phyloP scores from a whole-genome alignment of 2,329 filamentous ascomycete species.

The Colletotrichum karsti region DNA sequence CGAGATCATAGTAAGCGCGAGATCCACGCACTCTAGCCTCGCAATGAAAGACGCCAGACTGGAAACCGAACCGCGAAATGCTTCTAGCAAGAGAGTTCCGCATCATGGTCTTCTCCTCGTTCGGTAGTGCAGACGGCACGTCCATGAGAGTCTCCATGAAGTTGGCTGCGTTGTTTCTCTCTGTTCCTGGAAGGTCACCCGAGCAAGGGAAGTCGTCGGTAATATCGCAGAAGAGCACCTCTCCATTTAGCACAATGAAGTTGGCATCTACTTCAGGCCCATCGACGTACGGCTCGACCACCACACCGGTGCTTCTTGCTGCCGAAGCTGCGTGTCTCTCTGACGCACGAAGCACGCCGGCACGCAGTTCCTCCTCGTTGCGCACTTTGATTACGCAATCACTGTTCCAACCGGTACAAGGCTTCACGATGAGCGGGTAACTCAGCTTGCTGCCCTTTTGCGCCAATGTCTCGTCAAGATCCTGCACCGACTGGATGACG shows the following conservation, averaged over 20 bases:
- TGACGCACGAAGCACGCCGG: slow-evolving; percentile 32
- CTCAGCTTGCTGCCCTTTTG: not conserved
- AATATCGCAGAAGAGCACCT: slow-evolving; percentile 49
- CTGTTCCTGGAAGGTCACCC: not conserved
- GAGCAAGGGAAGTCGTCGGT: slow-evolving; percentile 46
- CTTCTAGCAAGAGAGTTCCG: not conserved
- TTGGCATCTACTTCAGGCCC: slow-evolving; percentile 53
- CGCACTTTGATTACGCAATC: slow-evolving; percentile 42
- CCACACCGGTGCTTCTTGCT: slow-evolving; percentile 34
- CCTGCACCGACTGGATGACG: slow-evolving; percentile 3
- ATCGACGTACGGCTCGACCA: slow-evolving; percentile 48
- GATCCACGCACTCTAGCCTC: not conserved
- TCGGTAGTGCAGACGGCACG: not conserved
- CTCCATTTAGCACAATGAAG: slow-evolving; percentile 45
- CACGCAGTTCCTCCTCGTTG: slow-evolving; percentile 35
- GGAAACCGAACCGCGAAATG: not conserved
- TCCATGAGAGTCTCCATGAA: slow-evolving; percentile 10
- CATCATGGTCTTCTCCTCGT: not conserved
- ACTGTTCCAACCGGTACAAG: slow-evolving; percentile 40
- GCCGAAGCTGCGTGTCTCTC: slow-evolving; percentile 29
- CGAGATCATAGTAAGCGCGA: not conserved
- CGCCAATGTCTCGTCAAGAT: slow-evolving; percentile 29
- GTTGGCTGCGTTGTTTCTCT: not conserved
- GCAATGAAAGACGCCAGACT: not conserved
- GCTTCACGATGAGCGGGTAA: slow-evolving; percentile 47